These are phyloP conservation scores for Crithidia thermophila DNA, from an alignment of 208 protist genomes.

Conservation along the genomic window DNA sequence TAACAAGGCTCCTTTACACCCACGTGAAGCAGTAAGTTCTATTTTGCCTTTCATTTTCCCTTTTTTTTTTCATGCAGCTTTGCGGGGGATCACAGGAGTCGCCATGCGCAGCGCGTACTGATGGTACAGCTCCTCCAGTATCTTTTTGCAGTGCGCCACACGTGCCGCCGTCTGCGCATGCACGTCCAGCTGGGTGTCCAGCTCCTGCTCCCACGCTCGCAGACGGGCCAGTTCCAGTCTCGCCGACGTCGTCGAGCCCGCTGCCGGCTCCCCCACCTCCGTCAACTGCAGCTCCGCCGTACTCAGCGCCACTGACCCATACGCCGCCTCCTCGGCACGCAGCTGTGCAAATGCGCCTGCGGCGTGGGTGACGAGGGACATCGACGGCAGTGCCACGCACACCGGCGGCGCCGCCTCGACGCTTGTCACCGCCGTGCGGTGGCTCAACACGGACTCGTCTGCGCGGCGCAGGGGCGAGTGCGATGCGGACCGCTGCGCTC, in stretches of 20 bases:
- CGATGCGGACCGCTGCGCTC: neutral
- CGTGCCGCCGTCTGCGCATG: conserved; percentile 7
- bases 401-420: conserved; percentile 1
- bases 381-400: conserved; percentile 20
- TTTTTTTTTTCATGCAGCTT: no score
- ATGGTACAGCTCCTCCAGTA: conserved; percentile 28
- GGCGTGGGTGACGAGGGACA: conserved; percentile 33
- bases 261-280: conserved; percentile 51
- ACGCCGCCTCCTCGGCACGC: conserved; percentile 18
- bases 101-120: conserved; percentile 38
- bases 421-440: neutral
- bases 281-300: conserved; percentile 43
- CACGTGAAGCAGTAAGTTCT: no score
- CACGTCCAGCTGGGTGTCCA: conserved; percentile 16
- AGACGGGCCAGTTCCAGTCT: conserved; percentile 57
- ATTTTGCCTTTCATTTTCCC: no score
- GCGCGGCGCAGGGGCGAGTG: neutral
- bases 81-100: conserved; percentile 18
- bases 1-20: no score
- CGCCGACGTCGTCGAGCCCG: conserved; percentile 65
- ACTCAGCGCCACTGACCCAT: conserved; percentile 17
- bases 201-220: conserved; percentile 5
- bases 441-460: neutral
- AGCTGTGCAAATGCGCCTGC: conserved; percentile 21
- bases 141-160: conserved; percentile 14